phyloP scores from a whole-genome alignment of 106 monocot genomes.

The Narthecium ossifragum region DNA sequence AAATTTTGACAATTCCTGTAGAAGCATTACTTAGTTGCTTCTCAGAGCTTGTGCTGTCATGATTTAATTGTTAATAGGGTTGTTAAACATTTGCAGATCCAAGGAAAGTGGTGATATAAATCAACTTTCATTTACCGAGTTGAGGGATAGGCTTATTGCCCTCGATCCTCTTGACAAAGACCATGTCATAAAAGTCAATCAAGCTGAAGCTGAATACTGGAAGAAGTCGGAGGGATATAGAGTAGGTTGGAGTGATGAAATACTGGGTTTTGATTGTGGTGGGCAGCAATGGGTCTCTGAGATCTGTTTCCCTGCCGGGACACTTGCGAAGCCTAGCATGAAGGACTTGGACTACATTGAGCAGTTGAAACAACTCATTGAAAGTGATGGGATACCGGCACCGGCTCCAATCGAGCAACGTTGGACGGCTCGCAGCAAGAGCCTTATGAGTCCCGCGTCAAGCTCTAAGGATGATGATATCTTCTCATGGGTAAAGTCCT shows the following conservation, averaged over 20 bases:
- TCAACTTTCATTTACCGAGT: slow-evolving; percentile 74
- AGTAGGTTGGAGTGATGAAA: slow-evolving; percentile 91
- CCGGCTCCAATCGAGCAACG: slow-evolving; percentile 97
- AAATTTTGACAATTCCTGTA: too few relatives aligned
- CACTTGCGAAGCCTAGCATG: slow-evolving; percentile 73
- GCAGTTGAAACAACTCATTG: slow-evolving; percentile 74
- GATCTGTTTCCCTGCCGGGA: slow-evolving; percentile 77
- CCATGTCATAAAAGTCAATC: slow-evolving; percentile 70
- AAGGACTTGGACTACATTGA: slow-evolving; percentile 82
- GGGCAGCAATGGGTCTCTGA: slow-evolving; percentile 96
- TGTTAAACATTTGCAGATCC: slow-evolving; percentile 61
- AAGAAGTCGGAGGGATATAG: slow-evolving; percentile 87
- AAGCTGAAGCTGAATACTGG: slow-evolving; percentile 95
- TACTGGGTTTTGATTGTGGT: slow-evolving; percentile 89
- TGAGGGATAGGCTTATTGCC: slow-evolving; percentile 88
- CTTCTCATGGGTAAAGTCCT: slow-evolving; percentile 85
- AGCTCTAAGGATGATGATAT: slow-evolving; percentile 69
- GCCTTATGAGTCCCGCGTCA: slow-evolving; percentile 86
- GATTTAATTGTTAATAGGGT: too few relatives aligned
- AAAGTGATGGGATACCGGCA: slow-evolving; percentile 70
- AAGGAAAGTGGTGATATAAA: slow-evolving; percentile 39
- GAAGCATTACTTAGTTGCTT: too few relatives aligned
- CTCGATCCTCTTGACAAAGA: slow-evolving; percentile 92
- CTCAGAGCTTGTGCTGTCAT: too few relatives aligned
- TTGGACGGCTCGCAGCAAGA: slow-evolving; percentile 82